Evolutionary conservation across 2,329 filamentous ascomycete genomes (phyloP).

Genomic region (Sclerotinia trifoliorum): DNA sequence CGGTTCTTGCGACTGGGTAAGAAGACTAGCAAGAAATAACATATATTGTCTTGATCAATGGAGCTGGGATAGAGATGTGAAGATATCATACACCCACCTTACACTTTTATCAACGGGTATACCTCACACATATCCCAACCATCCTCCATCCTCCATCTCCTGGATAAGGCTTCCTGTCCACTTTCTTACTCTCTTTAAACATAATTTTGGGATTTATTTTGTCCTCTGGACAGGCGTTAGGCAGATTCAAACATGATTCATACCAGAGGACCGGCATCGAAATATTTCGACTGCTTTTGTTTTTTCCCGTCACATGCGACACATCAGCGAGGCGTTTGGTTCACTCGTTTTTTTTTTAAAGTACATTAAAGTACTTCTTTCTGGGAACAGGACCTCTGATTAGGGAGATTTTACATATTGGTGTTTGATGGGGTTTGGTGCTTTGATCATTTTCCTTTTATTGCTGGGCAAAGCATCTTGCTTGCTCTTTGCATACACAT

Average conservation of each 20-base stretch:
- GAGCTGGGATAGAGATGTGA: neutral
- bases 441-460: neutral
- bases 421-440: neutral
- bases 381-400: constrained; percentile 23
- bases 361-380: constrained; percentile 19
- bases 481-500: neutral
- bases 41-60: neutral
- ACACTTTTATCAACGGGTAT: neutral
- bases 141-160: neutral
- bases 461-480: neutral
- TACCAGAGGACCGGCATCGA: constrained; percentile 22
- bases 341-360: constrained; percentile 11
- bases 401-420: constrained; percentile 23
- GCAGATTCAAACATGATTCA: constrained; percentile 17
- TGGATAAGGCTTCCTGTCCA: neutral
- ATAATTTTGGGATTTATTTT: constrained; percentile 15
- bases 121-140: neutral
- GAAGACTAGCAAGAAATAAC: constrained; percentile 24
- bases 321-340: constrained; percentile 24
- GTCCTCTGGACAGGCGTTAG: constrained; percentile 17
- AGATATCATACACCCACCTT: neutral
- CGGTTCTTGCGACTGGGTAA: constrained; percentile 47
- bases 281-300: constrained; percentile 13
- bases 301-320: constrained; percentile 23
- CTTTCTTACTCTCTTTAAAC: constrained; percentile 17